Evolutionary conservation across 2,329 filamentous ascomycete species (phyloP).

Genomic region (Colletotrichum orbiculare): DNA sequence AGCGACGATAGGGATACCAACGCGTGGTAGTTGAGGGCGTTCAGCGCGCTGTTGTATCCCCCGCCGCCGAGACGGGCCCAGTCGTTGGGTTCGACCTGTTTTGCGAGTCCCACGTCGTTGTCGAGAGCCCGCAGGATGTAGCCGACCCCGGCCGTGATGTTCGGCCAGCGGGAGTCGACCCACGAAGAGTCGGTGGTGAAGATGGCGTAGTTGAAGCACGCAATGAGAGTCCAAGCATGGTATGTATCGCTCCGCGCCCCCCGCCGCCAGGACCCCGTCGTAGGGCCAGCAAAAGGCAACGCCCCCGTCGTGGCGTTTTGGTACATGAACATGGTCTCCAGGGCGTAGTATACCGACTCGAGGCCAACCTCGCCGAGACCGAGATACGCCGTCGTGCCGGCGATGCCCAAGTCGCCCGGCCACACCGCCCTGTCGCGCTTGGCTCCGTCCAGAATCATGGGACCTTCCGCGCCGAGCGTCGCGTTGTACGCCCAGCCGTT

Average conservation of each 20-base stretch:
- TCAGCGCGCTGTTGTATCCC: slow-evolving; percentile 46
- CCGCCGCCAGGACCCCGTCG: slow-evolving; percentile 37
- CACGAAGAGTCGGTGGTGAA: slow-evolving; percentile 57
- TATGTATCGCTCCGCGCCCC: slow-evolving; percentile 39
- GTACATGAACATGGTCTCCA: slow-evolving; percentile 54
- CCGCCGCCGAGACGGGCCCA: slow-evolving; percentile 45
- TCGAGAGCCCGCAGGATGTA: slow-evolving; percentile 36
- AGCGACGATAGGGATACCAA: slow-evolving; percentile 40
- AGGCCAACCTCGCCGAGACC: slow-evolving; percentile 59
- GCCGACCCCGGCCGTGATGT: slow-evolving; percentile 49
- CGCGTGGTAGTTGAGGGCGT: slow-evolving; percentile 46
- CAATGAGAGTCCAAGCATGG: slow-evolving; percentile 60
- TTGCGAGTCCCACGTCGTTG: slow-evolving; percentile 32
- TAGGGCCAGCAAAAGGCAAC: slow-evolving; percentile 41
- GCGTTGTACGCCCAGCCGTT: slow-evolving; percentile 52
- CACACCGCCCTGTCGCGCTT: slow-evolving; percentile 67
- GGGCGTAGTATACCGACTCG: slow-evolving; percentile 57
- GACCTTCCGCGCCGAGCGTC: slow-evolving; percentile 44
- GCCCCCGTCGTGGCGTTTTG: slow-evolving; percentile 43
- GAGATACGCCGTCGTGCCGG: slow-evolving; percentile 60
- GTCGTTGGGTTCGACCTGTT: slow-evolving; percentile 41
- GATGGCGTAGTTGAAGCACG: slow-evolving; percentile 62
- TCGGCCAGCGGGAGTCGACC: slow-evolving; percentile 54
- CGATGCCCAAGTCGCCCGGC: slow-evolving; percentile 68
- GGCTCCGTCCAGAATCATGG: slow-evolving; percentile 59